Conservation (phyloP, 108 stramenopile species). For the Asterionellopsis glacialis region DNA sequence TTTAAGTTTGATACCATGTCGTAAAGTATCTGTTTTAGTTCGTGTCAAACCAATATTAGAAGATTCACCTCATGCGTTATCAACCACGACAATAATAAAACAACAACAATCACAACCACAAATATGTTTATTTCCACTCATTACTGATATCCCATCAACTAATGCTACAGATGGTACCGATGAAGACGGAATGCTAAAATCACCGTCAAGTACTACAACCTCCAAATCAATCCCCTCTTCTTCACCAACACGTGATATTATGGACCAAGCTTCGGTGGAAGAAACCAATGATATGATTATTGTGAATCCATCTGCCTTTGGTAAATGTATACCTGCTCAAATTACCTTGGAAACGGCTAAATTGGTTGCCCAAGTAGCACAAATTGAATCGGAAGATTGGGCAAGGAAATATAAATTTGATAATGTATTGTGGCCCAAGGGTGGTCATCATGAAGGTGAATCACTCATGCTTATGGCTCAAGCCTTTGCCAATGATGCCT, state of each 20-base stretch:
- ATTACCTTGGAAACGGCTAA: slow-evolving; percentile 73
- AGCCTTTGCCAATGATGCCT: slow-evolving; percentile 37
- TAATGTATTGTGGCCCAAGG: slow-evolving; percentile 45
- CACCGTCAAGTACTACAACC: background rate
- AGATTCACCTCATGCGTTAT: too few species aligned
- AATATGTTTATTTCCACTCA: slow-evolving; percentile 35
- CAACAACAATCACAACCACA: too few species aligned
- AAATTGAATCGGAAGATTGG: slow-evolving; percentile 48
- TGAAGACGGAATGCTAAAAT: slow-evolving; percentile 1
- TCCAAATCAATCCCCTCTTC: background rate
- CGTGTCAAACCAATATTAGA: background rate
- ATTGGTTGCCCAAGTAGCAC: slow-evolving; percentile 59
- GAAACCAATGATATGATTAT: slow-evolving; percentile 46
- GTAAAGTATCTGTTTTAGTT: slow-evolving; percentile 28
- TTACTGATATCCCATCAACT: slow-evolving; percentile 1
- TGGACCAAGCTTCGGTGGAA: background rate
- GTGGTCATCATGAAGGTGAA: background rate
- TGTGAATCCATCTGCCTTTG: slow-evolving; percentile 78
- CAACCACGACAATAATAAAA: too few species aligned
- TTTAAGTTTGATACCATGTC: slow-evolving; percentile 26
- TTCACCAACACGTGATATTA: slow-evolving; percentile 1
- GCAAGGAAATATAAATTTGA: slow-evolving; percentile 42
- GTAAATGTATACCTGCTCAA: slow-evolving; percentile 42
- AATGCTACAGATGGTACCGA: background rate
- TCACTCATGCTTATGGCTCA: slow-evolving; percentile 14